Percentiles rank a stretch among this genome's conserved stretches.
phyloP scores from a whole-genome alignment of 2,329 filamentous ascomycete species.

The Furcasterigmium sp. region DNA sequence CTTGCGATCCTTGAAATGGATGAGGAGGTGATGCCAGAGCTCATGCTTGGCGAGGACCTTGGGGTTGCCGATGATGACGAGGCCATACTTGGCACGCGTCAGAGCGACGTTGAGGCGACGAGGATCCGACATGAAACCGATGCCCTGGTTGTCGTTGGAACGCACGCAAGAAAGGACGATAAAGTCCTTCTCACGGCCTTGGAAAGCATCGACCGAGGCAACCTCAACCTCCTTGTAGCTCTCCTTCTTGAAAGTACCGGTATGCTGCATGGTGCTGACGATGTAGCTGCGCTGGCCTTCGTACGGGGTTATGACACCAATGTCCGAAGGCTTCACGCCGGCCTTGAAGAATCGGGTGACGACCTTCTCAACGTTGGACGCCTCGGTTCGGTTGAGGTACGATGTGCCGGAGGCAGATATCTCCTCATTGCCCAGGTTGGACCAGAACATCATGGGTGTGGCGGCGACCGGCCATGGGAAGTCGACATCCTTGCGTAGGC shows the following conservation, averaged over 20 bases:
- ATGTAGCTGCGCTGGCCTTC: conserved; percentile 98
- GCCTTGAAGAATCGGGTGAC: conserved; percentile 99
- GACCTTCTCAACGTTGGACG: conserved; percentile 96
- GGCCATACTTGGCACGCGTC: conserved; percentile 92
- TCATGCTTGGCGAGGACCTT: conserved; percentile 98
- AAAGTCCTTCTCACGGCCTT: conserved; percentile 97
- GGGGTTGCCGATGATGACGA: conserved; percentile 95
- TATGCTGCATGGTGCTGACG: conserved; percentile 98
- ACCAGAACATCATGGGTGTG: conserved; percentile 99
- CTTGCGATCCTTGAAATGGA: conserved; percentile 95
- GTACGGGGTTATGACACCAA: conserved; percentile 97
- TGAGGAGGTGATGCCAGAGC: conserved; percentile 89
- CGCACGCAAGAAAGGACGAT: conserved; percentile 97
- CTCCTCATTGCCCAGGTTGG: conserved; percentile 93
- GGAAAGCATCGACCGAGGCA: conserved; percentile 96
- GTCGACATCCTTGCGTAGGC: conserved; percentile 87
- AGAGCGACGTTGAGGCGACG: conserved; percentile 95
- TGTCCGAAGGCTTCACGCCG: conserved; percentile 86
- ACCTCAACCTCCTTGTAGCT: conserved; percentile 98
- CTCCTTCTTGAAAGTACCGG: conserved; percentile 96
- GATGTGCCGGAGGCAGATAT: conserved; percentile 97
- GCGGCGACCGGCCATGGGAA: conserved; percentile 96
- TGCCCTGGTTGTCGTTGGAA: conserved; percentile 98
- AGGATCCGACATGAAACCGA: conserved; percentile 96
- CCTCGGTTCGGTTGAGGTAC: conserved; percentile 95